These are phyloP conservation scores for Eustoma russellianum DNA, from an alignment of 257 asterid genomes.

Conservation along the genomic window DNA sequence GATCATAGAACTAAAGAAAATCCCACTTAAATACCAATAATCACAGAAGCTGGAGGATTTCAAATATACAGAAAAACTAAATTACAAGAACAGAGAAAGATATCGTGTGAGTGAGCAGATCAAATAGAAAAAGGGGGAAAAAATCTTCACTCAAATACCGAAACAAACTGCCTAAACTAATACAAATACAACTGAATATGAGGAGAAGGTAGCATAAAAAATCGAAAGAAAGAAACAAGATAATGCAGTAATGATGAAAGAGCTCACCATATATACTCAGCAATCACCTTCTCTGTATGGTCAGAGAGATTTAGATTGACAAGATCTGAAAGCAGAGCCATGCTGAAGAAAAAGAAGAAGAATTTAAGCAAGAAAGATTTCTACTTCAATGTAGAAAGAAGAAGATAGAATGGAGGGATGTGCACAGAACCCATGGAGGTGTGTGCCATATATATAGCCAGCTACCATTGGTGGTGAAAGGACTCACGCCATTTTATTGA, in stretches of 20 bases:
- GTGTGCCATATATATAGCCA: constrained; percentile 6
- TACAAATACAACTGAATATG: background rate
- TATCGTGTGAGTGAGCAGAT: background rate
- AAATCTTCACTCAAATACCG: background rate
- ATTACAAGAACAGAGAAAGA: background rate
- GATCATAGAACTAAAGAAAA: too few relatives aligned
- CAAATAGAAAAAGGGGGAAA: background rate
- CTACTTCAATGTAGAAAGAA: background rate
- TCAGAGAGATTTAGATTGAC: constrained; percentile 32
- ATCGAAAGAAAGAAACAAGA: too few relatives aligned
- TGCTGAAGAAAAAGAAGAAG: constrained; percentile 2
- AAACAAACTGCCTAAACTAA: background rate
- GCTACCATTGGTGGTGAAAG: too few relatives aligned
- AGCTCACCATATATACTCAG: constrained; percentile 48
- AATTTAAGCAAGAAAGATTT: background rate
- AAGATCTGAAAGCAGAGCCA: constrained; percentile 34
- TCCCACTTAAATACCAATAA: too few relatives aligned
- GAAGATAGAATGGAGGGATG: constrained; percentile 2
- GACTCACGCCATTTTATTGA: too few relatives aligned
- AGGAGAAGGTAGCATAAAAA: constrained; percentile 2
- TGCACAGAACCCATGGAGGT: background rate
- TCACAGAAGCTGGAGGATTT: too few relatives aligned
- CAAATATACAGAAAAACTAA: background rate
- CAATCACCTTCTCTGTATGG: constrained; percentile 30
- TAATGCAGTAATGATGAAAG: background rate